These are phyloP conservation scores for Kwoniella shandongensis DNA, from an alignment of 768 basidiomycete species.

Conservation along the genomic window DNA sequence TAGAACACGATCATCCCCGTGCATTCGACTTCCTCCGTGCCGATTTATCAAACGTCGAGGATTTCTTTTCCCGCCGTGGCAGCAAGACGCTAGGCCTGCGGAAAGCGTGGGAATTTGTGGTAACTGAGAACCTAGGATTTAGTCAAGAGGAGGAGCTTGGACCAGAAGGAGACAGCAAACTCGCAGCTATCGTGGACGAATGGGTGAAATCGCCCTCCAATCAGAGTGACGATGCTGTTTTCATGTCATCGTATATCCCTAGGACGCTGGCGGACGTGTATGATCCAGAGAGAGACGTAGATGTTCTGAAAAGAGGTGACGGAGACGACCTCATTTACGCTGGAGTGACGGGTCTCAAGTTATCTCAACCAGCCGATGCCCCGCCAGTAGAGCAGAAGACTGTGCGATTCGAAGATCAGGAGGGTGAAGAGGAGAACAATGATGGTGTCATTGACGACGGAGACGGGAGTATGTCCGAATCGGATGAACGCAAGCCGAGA, in stretches of 20 bases:
- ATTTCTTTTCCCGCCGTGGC: conserved; percentile 78
- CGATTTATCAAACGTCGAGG: conserved; percentile 89
- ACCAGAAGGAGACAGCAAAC: conserved; percentile 28
- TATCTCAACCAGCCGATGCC: conserved; percentile 37
- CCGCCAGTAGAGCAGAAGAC: conserved; percentile 51
- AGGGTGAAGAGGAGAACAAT: conserved; percentile 35
- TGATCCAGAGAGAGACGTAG: conserved; percentile 91
- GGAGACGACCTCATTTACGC: conserved; percentile 78
- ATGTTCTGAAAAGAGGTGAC: conserved; percentile 68
- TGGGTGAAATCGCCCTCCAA: conserved; percentile 37
- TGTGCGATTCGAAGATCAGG: conserved; percentile 20
- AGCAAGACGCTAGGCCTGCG: conserved; percentile 75
- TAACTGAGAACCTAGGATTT: conserved; percentile 56
- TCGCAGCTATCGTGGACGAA: conserved; percentile 51
- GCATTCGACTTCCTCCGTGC: conserved; percentile 93
- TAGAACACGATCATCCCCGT: conserved; percentile 95
- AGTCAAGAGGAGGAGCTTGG: conserved; percentile 33
- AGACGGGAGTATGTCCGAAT: conserved; percentile 15
- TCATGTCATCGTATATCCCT: conserved; percentile 88
- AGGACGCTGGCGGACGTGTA: conserved; percentile 86
- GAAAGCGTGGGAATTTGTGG: conserved; percentile 85
- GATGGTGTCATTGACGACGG: conserved; percentile 15
- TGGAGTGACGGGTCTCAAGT: conserved; percentile 71
- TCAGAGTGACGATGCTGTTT: conserved; percentile 73
- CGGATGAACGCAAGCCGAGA: conserved; percentile 61